phyloP scores from a whole-genome alignment of 208 protist species.

The Strigomonas galati region DNA sequence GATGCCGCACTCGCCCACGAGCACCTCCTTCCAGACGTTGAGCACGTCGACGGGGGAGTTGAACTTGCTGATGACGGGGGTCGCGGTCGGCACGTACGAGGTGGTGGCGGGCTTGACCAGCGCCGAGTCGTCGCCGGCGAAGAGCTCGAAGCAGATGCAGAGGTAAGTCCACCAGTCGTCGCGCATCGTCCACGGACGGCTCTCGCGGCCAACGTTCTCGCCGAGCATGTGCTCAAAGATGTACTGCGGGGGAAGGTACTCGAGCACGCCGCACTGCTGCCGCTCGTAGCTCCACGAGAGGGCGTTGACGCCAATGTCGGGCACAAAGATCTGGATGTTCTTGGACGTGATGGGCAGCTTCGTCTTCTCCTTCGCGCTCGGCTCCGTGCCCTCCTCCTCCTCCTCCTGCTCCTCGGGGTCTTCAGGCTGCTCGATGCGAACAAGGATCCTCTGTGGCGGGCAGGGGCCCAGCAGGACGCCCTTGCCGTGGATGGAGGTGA shows the following conservation, averaged over 20 bases:
- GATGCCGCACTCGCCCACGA: constrained; percentile 18
- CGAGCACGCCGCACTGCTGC: constrained; percentile 81
- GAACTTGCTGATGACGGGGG: constrained; percentile 50
- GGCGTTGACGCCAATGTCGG: constrained; percentile 60
- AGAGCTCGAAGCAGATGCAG: constrained; percentile 73
- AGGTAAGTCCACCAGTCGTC: constrained; percentile 86
- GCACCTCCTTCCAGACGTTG: constrained; percentile 56
- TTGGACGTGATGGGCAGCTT: constrained; percentile 26
- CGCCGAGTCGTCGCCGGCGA: constrained; percentile 50
- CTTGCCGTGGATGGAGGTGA: constrained; percentile 72
- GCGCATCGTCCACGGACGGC: constrained; percentile 58
- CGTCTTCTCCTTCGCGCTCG: constrained; percentile 14
- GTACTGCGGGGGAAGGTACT: constrained; percentile 77
- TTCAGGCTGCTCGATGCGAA: constrained; percentile 44
- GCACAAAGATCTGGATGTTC: constrained; percentile 65
- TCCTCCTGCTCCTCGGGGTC: constrained; percentile 13
- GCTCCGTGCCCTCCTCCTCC: constrained; percentile 15
- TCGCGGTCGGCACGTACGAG: constrained; percentile 26
- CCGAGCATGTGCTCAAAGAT: constrained; percentile 64
- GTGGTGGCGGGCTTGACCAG: constrained; percentile 38
- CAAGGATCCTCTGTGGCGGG: constrained; percentile 59
- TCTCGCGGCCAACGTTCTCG: constrained; percentile 30
- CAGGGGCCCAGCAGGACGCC: constrained; percentile 75
- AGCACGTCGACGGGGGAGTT: constrained; percentile 47
- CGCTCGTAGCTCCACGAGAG: constrained; percentile 75